These are phyloP conservation scores for Colletotrichum zoysiae DNA, from an alignment of 2,329 filamentous ascomycete genomes.

Conservation along the genomic window DNA sequence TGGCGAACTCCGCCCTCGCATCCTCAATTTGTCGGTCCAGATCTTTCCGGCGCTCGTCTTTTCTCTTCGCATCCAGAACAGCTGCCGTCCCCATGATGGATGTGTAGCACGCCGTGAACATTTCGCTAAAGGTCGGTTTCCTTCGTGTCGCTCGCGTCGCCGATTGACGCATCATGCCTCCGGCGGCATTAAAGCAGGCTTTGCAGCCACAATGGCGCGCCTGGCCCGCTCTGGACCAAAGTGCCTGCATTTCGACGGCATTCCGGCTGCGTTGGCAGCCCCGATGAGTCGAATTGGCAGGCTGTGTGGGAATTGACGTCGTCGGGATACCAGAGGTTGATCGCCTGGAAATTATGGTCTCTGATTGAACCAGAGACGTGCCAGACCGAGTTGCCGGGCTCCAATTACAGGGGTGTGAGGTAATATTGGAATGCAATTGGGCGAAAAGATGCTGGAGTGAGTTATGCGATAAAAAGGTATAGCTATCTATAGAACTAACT, in stretches of 20 bases:
- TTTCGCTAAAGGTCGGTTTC: slow-evolving; percentile 63
- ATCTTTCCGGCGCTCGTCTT: slow-evolving; percentile 68
- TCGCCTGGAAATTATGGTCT: slow-evolving; percentile 26
- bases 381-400: slow-evolving; percentile 20
- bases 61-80: slow-evolving; percentile 70
- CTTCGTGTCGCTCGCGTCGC: slow-evolving; percentile 64
- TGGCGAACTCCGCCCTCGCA: slow-evolving; percentile 61
- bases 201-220: slow-evolving; percentile 74
- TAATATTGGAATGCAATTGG: slow-evolving; percentile 9
- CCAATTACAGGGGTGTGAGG: slow-evolving; percentile 20
- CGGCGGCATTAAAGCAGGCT: slow-evolving; percentile 66
- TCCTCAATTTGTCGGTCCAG: slow-evolving; percentile 73
- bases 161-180: slow-evolving; percentile 62
- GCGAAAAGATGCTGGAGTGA: accelerated
- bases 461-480: neutral
- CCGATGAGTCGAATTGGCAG: slow-evolving; percentile 29
- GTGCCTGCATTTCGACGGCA: slow-evolving; percentile 70
- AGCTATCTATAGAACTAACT: slow-evolving; percentile 28
- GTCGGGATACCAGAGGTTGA: slow-evolving; percentile 14
- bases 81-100: slow-evolving; percentile 75
- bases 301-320: slow-evolving; percentile 8
- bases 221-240: slow-evolving; percentile 77
- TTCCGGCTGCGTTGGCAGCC: slow-evolving; percentile 44
- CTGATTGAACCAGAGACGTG: slow-evolving; percentile 21
- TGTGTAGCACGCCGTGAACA: slow-evolving; percentile 77